Percentiles rank a stretch among this genome's conserved stretches.
These are phyloP conservation scores for Claviceps arundinis DNA, from an alignment of 2,329 filamentous ascomycete species.

Conservation along the genomic window DNA sequence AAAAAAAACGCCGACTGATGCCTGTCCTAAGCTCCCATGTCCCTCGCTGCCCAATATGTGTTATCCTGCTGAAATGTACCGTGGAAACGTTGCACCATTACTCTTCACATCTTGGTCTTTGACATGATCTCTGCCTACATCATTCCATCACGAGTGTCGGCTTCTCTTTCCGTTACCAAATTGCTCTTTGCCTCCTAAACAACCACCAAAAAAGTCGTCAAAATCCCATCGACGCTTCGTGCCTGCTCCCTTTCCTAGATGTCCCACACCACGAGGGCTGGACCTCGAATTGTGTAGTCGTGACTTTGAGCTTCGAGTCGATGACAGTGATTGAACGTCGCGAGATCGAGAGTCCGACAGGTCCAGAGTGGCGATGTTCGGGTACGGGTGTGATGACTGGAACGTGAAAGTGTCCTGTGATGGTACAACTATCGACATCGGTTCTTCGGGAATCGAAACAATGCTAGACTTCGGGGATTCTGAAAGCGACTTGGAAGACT, in stretches of 20 bases:
- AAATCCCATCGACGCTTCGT: slow-evolving; percentile 62
- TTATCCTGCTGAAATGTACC: slow-evolving; percentile 11
- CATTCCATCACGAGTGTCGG: slow-evolving; percentile 26
- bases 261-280: slow-evolving; percentile 18
- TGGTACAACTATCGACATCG: slow-evolving; percentile 34
- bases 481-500: slow-evolving; percentile 10
- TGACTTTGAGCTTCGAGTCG: slow-evolving; percentile 16
- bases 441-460: slow-evolving; percentile 13
- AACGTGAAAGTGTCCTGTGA: slow-evolving; percentile 55
- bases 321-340: slow-evolving; percentile 19
- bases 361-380: slow-evolving; percentile 48
- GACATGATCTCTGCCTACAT: slow-evolving; percentile 7
- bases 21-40: slow-evolving; percentile 22
- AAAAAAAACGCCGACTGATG: slow-evolving; percentile 22
- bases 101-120: slow-evolving; percentile 4
- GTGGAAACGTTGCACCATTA: slow-evolving; percentile 3
- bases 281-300: slow-evolving; percentile 15
- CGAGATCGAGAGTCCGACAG: slow-evolving; percentile 38
- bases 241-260: slow-evolving; percentile 51
- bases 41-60: slow-evolving; percentile 19
- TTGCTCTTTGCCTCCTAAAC: slow-evolving; percentile 48
- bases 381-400: slow-evolving; percentile 47
- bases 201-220: slow-evolving; percentile 62
- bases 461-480: slow-evolving; percentile 16
- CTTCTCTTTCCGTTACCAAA: slow-evolving; percentile 38